Evolutionary conservation across 2,329 filamentous ascomycete species (phyloP), one percentile per base, ranked within the genome.

Genomic region (Rutstroemia sp.): DNA sequence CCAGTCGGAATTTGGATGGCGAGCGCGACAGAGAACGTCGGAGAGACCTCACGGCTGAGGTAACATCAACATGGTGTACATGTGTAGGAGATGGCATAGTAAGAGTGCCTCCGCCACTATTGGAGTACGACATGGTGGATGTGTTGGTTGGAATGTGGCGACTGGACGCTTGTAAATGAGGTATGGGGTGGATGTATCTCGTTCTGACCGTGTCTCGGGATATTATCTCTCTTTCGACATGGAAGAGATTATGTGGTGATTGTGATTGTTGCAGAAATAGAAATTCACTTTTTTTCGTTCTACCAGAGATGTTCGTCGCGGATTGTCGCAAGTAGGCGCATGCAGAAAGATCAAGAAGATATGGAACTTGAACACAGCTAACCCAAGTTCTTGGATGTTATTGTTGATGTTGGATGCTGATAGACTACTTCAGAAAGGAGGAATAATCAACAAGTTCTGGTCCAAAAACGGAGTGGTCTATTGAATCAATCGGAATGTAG

Each of bases 11-110:
- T 71, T 94, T 95, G 34, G 92, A 96, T 10, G 92, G 92, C n/a
- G 92, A 96, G 65, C 91, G 83, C 57, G 92, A 96, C 61, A 96
- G 78, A 25, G 92, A 96, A 64, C 90, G 88, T 62, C 92, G 82
- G 57, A 96, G 78, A 66, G 90, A 88, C 68, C 89, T 83, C 61
- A 96, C 88, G 58, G 88, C 86, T 51, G 88, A 84, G 60, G 88
- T 86, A 62, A 89, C 84, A 75, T 95, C 89, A 66, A 92, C 87
- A 72, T 88, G 86, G 70, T 89, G 88, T 60, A 84, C 83, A 67
- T 89, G 85, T 48, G 88, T 92, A 57, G 92, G 92, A 60, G 92
- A 96, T 62, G 90, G 86, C 65, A 96, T 78, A 68, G 94, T 90
- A 66, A 95, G 78, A 58, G 89, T 92, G 67, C 89, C 89, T 69